Percentiles rank a stretch among this genome's conserved stretches.
Conservation (phyloP, 768 basidiomycete species). For the Galerina marginata region DNA sequence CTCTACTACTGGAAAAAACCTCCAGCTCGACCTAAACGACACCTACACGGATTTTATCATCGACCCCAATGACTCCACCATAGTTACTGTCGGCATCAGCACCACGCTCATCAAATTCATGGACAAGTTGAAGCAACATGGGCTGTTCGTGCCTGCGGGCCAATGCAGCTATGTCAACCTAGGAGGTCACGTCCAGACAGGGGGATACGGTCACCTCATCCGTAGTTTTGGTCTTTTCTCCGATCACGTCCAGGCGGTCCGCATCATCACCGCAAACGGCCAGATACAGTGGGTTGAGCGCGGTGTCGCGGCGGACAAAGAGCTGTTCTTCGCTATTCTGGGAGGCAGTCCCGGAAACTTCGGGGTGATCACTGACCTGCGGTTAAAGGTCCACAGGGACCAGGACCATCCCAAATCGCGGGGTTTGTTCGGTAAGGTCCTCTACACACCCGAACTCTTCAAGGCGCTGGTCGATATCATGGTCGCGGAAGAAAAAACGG, state of each 20-base stretch:
- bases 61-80: not conserved
- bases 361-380: not conserved
- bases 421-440: not conserved
- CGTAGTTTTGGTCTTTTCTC: not conserved
- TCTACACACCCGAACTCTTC: not conserved
- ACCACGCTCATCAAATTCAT: slow-evolving; percentile 1
- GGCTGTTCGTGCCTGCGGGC: not conserved
- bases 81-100: not conserved
- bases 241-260: not conserved
- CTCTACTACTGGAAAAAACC: not conserved
- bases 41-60: not conserved
- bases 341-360: not conserved
- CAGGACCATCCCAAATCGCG: not conserved
- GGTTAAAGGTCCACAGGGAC: not conserved
- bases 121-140: not conserved
- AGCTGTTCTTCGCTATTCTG: not conserved
- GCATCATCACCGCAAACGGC: not conserved
- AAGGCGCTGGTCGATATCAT: not conserved
- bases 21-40: not conserved
- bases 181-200: not conserved
- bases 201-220: not conserved
- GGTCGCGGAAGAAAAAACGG: not conserved
- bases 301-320: not conserved
- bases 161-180: not conserved
- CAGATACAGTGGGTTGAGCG: not conserved